phyloP scores from a whole-genome alignment of 345 rosid genomes.

The Lepidium aucheri region DNA sequence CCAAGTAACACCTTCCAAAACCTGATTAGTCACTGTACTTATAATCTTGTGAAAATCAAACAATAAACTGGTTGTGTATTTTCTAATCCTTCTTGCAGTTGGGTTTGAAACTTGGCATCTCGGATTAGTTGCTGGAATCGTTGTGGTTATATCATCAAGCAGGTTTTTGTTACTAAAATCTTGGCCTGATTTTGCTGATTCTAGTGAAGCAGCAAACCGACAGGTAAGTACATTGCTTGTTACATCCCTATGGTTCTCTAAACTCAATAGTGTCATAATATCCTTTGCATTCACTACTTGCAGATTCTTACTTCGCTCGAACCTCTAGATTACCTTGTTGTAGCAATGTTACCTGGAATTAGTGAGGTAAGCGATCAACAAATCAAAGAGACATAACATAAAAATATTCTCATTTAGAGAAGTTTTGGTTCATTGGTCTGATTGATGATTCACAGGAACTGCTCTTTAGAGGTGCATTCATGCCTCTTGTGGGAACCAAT shows the following conservation, averaged over 20 bases:
- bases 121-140: slow-evolving; percentile 55
- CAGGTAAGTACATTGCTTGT: slow-evolving; percentile 39
- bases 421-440: not conserved
- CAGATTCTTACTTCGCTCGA: slow-evolving; percentile 82
- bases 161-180: slow-evolving; percentile 56
- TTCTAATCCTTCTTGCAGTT: slow-evolving; percentile 41
- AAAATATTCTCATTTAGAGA: not conserved
- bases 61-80: not conserved
- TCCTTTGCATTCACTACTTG: not conserved
- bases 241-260: not conserved
- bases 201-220: slow-evolving; percentile 72
- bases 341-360: slow-evolving; percentile 73
- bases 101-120: slow-evolving; percentile 80
- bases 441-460: slow-evolving; percentile 46
- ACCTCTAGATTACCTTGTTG: slow-evolving; percentile 66
- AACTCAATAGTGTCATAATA: not conserved
- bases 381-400: not conserved
- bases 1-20: slow-evolving; percentile 30
- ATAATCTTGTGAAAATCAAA: not conserved
- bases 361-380: slow-evolving; percentile 50
- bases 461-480: slow-evolving; percentile 67
- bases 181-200: slow-evolving; percentile 83
- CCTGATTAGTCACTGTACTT: not conserved
- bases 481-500: slow-evolving; percentile 63
- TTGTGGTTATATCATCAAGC: slow-evolving; percentile 59